Evolutionary conservation across 306 rosid genomes (phyloP), one percentile per base, ranked within the genome.

Genomic region (Pachyrhizus erosus): DNA sequence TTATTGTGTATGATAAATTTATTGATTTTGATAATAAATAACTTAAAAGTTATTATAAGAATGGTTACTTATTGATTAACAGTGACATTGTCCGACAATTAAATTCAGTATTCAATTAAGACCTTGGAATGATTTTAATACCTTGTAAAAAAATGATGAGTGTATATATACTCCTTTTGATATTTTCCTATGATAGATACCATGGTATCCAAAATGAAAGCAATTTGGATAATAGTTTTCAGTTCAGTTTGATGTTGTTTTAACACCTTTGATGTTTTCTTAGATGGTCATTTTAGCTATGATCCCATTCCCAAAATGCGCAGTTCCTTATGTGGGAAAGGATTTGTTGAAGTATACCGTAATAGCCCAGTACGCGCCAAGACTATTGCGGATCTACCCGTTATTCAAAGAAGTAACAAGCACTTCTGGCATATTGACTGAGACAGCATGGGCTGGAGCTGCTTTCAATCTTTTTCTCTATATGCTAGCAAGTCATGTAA

Each of bases 401-500:
- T 79, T 93, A 49, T 91, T 82, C 80, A 84, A 75, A 76, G 94
- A 92, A 92, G 94, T 93, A 67, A 93, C 92, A 9, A 90, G 88
- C 72, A 87, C 91, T 58, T 87, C 89, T 42, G 99, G 99, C 77
- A 90, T 88, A 83, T 85, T 96, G 49, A 92, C 98, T 45, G 97
- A 93, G 86, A 96, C 92, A 12, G 94, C 97, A 6, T 96, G 97
- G 98, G 91, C 90, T 77, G 94, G 94, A 78, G 98, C 99, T 84
- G 97, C 89, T 31, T 89, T 77, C 81, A 96, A 96, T 92, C 97
- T 96, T 71, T 82, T 86, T 75, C 93, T 93, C 58, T 96, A 91
- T 18, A 87, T 96, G 97, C 92, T 92, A 27, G 98, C 92, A 57
- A 89, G 98, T 85, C 99, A 96, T 57, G 99, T 96, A 86, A 89